These are phyloP conservation scores for Thymus mandschuricus DNA, from an alignment of 257 asterid genomes.

Conservation along the genomic window DNA sequence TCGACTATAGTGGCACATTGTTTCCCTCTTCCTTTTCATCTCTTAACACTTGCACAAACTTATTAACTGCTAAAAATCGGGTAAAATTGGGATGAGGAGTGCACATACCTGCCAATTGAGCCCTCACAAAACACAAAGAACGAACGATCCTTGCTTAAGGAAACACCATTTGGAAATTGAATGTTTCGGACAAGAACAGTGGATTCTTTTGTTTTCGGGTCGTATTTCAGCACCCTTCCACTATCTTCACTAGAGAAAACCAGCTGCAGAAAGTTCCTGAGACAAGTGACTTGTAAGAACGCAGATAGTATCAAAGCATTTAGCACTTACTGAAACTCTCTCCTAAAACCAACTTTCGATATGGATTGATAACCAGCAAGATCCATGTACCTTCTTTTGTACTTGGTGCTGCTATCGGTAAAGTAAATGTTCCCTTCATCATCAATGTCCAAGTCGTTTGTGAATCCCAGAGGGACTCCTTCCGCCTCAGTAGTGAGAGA, in stretches of 20 bases:
- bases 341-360: neutral
- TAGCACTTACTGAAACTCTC: neutral
- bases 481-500: constrained; percentile 73
- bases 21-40: no score
- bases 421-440: constrained; percentile 82
- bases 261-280: constrained; percentile 82
- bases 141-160: constrained; percentile 85
- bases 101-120: constrained; percentile 64
- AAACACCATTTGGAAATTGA: constrained; percentile 88
- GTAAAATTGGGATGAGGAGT: constrained; percentile 16
- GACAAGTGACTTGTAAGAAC: constrained; percentile 21
- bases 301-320: neutral
- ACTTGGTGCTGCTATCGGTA: constrained; percentile 88
- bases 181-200: constrained; percentile 69
- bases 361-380: constrained; percentile 4
- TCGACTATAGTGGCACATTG: neutral
- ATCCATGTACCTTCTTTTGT: constrained; percentile 67
- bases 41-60: no score
- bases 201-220: constrained; percentile 66
- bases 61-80: neutral
- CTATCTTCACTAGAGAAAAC: constrained; percentile 77
- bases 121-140: constrained; percentile 86
- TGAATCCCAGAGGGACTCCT: constrained; percentile 75
- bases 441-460: constrained; percentile 87
- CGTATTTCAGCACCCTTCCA: constrained; percentile 86